phyloP scores from a whole-genome alignment of 352 stramenopile species.

The Globisporangium lucens region DNA sequence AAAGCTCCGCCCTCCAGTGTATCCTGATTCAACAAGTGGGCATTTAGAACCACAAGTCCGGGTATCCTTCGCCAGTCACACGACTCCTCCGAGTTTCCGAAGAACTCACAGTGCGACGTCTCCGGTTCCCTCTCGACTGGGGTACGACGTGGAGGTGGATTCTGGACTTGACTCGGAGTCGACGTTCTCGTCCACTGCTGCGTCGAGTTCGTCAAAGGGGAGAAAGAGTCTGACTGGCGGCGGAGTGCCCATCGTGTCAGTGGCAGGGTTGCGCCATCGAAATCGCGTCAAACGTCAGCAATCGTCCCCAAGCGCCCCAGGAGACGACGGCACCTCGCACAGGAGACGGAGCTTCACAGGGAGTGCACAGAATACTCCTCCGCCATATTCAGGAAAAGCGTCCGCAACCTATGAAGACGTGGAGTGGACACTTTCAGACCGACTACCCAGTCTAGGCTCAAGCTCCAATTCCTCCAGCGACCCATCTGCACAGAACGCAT shows the following conservation, averaged over 20 bases:
- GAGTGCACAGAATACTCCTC: neutral
- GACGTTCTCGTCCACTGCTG: neutral
- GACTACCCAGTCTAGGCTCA: conserved; percentile 7
- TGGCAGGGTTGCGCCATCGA: conserved; percentile 13
- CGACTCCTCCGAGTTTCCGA: conserved; percentile 13
- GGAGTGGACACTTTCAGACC: conserved; percentile 5
- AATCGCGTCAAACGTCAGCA: conserved; percentile 27
- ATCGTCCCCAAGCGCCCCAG: conserved; percentile 20
- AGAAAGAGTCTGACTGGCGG: conserved; percentile 8
- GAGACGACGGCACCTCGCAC: conserved; percentile 11
- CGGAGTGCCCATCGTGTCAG: conserved; percentile 10
- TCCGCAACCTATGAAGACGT: conserved; percentile 17
- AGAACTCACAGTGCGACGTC: conserved; percentile 11
- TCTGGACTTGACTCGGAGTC: conserved; percentile 10
- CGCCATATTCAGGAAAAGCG: neutral
- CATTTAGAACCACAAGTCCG: conserved; percentile 23
- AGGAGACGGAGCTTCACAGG: conserved; percentile 23
- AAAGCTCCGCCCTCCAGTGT: conserved; percentile 37
- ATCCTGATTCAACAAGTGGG: conserved; percentile 14
- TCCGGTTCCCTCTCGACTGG: neutral
- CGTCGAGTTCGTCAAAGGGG: conserved; percentile 6
- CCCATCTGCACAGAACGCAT: neutral
- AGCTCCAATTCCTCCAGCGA: conserved; percentile 6
- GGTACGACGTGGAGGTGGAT: conserved; percentile 6
- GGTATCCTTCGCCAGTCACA: conserved; percentile 16